Base-by-base conservation (phyloP, 805 yeast species). In the Ogataea minuta region DNA sequence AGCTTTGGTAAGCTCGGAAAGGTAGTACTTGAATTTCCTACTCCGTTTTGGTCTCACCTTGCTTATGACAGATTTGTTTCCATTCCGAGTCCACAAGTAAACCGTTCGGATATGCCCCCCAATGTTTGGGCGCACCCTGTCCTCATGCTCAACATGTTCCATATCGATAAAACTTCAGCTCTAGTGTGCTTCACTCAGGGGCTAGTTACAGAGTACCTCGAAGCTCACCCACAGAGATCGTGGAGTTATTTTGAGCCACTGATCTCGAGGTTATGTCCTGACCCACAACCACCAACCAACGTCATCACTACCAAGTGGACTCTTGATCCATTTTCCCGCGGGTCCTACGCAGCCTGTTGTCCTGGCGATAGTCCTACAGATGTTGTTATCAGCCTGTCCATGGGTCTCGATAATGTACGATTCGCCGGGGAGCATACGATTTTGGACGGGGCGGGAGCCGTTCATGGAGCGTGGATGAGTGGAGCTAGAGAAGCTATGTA, bases 371-470 rank as follows among this genome's bases (percentile, higher is more conserved):
- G 81, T 51, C 87, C 95, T 0, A 66, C 76, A 8, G 81, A 76
- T 36, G 58, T 78, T 12, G 73, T 83, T 0, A 56, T 77, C 11
- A 83, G 81, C n/a, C 68, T 85, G 41, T 68, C 74, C 13, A 74
- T 74, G 16, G 85, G 88, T 0, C 64, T 72, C 14, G 78, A 71
- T 9, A 67, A 70, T 7, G 63, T 89, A 2, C 67, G 95, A 29
- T 89, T 89, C 67, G 96, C 96, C 0, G 96, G 96, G 6, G 96
- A 89, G 56, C 96, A 89, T 58, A 84, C 96, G 0, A 77, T 79
- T 15, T 63, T 77, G 49, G 95, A 87, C 49, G 96, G 95, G 6
- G 84, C 88, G 11, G 96, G 96, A 0, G 89, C 95, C 50, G 93
- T 84, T 4, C 95, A 89, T 57, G 96, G 95, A 0, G 96, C 96